Conservation (phyloP, 73 alveolate species). For the Paramecium sonneborni region DNA sequence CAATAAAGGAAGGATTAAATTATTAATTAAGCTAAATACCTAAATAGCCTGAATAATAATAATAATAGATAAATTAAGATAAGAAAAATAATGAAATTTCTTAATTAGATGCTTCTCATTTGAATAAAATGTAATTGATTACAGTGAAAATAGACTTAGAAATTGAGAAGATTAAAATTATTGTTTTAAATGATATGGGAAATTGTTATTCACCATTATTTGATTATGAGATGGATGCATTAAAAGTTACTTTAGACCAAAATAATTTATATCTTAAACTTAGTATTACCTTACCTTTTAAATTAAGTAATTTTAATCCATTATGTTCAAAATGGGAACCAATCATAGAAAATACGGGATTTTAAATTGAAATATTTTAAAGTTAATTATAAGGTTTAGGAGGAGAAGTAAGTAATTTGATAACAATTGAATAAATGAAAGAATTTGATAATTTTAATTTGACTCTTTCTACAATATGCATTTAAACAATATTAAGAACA, state of each 20-base stretch:
- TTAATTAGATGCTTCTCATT: not conserved
- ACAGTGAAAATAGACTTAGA: not conserved
- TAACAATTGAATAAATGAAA: constrained; percentile 23
- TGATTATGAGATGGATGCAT: constrained; percentile 49
- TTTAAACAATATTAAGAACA: not conserved
- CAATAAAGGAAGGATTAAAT: not conserved
- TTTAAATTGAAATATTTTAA: not conserved
- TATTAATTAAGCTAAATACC: constrained; percentile 8
- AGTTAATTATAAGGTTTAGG: not conserved
- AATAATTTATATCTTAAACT: not conserved
- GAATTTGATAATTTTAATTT: not conserved
- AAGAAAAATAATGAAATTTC: not conserved
- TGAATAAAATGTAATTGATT: not conserved
- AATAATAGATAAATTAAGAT: not conserved
- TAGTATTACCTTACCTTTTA: not conserved
- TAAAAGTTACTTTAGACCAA: not conserved
- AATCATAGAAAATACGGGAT: constrained; percentile 32
- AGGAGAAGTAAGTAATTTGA: not conserved
- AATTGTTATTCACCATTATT: constrained; percentile 39
- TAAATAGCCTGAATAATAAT: not conserved
- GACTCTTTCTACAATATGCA: not conserved
- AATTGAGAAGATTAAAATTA: constrained; percentile 6
- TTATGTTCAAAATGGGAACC: constrained; percentile 56
- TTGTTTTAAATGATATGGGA: constrained; percentile 53
- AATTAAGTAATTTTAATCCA: constrained; percentile 21